Evolutionary conservation across 208 protist species (phyloP), one percentile per base, ranked within the genome.

Genomic region (Leishmania major): DNA sequence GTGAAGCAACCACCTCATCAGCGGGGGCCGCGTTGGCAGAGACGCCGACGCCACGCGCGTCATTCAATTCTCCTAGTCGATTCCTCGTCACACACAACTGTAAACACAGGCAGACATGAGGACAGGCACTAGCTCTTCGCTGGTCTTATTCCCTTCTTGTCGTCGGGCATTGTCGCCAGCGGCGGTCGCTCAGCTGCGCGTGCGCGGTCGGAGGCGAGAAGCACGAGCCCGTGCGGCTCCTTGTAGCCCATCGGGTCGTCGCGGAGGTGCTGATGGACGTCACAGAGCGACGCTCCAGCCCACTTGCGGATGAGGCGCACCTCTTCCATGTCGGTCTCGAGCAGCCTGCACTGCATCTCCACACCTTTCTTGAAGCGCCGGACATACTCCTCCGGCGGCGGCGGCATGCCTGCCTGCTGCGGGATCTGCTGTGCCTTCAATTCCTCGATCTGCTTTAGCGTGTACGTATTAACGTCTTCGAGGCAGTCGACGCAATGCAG

Each of bases 401-500:
- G 88, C 8, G 93, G 91, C 93, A 94, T 94, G 62, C 93, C 93
- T 31, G 93, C 89, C 86, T 91, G 92, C 66, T 79, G 84, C 11
- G 90, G 93, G 15, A 93, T 74, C 51, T 75, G 78, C 80, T 93
- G 91, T 60, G 49, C 77, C 47, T 77, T 72, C 60, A 95, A 76
- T 73, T 94, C 93, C 60, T 89, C 90, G 47, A 92, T 88, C 78
- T 95, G 91, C 70, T 86, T 55, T 43, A 69, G 81, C 3, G 88
- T 95, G 90, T 95, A 94, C 17, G 69, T 70, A 49, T 90, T 90
- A 17, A 96, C 91, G 82, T 96, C 93, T 51, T 94, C 93, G 37
- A 92, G 86, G 79, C 93, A 96, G 87, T 96, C 93, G 35, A 91
- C 84, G 79, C 93, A 96, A 37, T 88, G 75, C 11, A 96, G 87